Percentiles rank a stretch among this genome's conserved stretches.
Conservation (phyloP, 352 stramenopile species). For the Thraustochytrium sp. region DNA sequence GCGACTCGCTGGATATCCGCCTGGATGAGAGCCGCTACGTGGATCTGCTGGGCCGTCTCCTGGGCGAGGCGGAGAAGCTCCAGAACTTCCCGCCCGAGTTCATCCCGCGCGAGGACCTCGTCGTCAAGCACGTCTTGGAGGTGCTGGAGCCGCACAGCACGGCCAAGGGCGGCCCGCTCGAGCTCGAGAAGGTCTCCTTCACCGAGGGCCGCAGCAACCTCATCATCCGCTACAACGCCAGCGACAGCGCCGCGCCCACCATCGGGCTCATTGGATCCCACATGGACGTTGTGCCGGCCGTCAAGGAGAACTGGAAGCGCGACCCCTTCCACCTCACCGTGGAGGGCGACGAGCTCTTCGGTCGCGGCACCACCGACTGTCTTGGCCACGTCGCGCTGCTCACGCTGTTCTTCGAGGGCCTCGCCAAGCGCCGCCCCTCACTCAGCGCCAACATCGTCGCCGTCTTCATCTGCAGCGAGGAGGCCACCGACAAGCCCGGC, state of each 20-base stretch:
- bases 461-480: conserved; percentile 80
- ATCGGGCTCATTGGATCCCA: conserved; percentile 77
- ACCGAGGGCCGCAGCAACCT: conserved; percentile 74
- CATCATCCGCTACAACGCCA: conserved; percentile 73
- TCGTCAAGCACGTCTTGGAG: conserved; percentile 75
- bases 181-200: conserved; percentile 71
- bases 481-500: conserved; percentile 54
- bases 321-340: conserved; percentile 77
- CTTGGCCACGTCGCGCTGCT: conserved; percentile 82
- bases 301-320: conserved; percentile 74
- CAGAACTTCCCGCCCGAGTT: conserved; percentile 55
- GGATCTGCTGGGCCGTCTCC: conserved; percentile 71
- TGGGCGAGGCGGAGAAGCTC: conserved; percentile 63
- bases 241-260: conserved; percentile 58
- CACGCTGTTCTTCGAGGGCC: conserved; percentile 60
- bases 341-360: conserved; percentile 82
- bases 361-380: conserved; percentile 82
- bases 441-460: conserved; percentile 70
- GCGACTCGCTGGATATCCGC: background rate
- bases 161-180: conserved; percentile 64
- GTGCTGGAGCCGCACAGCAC: conserved; percentile 67
- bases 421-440: conserved; percentile 67
- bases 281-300: conserved; percentile 85
- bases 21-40: conserved; percentile 71
- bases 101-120: conserved; percentile 73